Conservation (phyloP, 164 flowering plant genomes). For the Macadamia tetraphylla region DNA sequence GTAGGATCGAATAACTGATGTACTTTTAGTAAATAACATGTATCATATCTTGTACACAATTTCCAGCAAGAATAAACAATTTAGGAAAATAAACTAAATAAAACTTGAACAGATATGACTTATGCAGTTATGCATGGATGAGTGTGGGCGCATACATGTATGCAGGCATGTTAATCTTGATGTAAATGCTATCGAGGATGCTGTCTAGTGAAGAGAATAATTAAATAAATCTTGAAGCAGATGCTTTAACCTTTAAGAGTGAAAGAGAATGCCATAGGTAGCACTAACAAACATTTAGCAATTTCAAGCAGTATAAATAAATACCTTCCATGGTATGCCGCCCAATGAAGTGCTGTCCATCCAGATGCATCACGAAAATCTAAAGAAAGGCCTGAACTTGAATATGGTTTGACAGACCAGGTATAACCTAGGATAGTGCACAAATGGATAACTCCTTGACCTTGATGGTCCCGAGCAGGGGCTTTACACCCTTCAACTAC, state of each 20-base stretch:
- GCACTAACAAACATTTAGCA: background rate
- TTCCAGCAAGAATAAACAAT: no score
- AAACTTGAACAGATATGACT: background rate
- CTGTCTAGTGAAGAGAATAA: no score
- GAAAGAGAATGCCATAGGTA: no score
- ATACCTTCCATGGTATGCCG: constrained; percentile 88
- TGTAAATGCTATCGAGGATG: background rate
- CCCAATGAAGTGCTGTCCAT: constrained; percentile 99
- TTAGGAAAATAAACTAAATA: background rate
- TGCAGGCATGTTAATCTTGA: background rate
- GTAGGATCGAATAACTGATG: no score
- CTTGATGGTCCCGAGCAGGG: constrained; percentile 55
- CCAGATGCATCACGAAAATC: constrained; percentile 88
- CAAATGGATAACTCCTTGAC: constrained; percentile 85
- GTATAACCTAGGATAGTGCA: constrained; percentile 83
- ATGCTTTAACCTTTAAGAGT: no score
- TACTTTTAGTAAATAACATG: no score
- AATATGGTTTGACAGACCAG: constrained; percentile 66
- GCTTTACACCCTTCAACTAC: constrained; percentile 48
- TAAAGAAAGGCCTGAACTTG: constrained; percentile 65
- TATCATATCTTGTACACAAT: no score
- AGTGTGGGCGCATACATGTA: no score
- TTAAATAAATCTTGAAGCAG: no score
- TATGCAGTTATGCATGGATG: no score
- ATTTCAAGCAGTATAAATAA: background rate